phyloP scores from a whole-genome alignment of 2,329 filamentous ascomycete species.

The Neonectria ditissima region DNA sequence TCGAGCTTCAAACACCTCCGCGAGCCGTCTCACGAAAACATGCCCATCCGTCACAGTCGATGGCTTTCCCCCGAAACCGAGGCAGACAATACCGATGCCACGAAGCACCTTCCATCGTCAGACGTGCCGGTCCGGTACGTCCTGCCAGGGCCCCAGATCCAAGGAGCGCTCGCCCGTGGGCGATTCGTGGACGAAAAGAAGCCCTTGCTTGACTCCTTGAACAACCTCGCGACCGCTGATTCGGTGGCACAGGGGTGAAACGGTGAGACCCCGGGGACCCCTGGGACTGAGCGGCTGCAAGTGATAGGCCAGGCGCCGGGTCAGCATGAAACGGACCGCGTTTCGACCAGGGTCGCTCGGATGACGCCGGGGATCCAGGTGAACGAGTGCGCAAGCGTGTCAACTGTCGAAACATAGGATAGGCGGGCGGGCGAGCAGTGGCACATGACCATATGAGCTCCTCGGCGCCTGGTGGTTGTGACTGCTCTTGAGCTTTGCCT shows the following conservation, averaged over 20 bases:
- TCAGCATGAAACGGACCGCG: conserved; percentile 44
- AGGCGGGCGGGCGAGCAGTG: conserved; percentile 6
- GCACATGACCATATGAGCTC: conserved; percentile 18
- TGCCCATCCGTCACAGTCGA: background rate
- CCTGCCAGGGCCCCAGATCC: conserved; percentile 1
- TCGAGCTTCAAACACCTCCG: conserved; percentile 13
- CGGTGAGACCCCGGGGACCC: conserved; percentile 42
- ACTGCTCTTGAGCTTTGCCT: background rate
- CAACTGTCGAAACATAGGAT: conserved; percentile 23
- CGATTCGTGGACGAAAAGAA: conserved; percentile 3
- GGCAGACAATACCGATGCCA: conserved; percentile 3
- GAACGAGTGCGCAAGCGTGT: background rate
- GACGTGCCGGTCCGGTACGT: conserved; percentile 6
- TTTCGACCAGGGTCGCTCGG: conserved; percentile 43
- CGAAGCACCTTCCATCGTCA: conserved; percentile 8
- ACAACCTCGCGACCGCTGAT: conserved; percentile 31
- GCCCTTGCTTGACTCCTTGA: background rate
- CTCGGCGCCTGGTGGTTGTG: background rate
- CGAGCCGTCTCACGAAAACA: background rate
- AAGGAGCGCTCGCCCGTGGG: background rate
- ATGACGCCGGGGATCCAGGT: conserved; percentile 36
- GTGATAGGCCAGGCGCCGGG: conserved; percentile 43
- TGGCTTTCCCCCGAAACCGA: background rate
- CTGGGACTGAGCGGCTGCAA: conserved; percentile 40
- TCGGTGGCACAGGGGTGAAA: conserved; percentile 42